Evolutionary conservation across 1,284 basidiomycete species (phyloP).

Genomic region (Leccinum fuscescens): DNA sequence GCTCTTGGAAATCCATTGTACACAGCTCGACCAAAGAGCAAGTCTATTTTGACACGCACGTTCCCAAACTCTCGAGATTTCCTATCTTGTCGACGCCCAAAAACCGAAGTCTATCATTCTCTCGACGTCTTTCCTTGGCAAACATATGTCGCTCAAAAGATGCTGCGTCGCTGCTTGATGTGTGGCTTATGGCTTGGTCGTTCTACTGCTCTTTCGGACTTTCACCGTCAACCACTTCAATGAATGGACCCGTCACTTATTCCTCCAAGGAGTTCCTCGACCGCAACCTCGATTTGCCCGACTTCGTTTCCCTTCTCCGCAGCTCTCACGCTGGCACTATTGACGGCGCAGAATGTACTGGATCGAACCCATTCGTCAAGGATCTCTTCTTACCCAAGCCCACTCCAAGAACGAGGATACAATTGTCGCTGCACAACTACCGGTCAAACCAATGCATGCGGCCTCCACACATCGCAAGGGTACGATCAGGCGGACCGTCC

Average conservation of each 20-base stretch:
- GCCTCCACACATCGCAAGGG: too few relatives aligned
- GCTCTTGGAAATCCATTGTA: conserved; percentile 62
- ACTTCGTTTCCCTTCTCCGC: background rate
- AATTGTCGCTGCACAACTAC: too few relatives aligned
- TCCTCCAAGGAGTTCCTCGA: background rate
- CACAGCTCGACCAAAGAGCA: conserved; percentile 80
- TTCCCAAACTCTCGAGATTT: conserved; percentile 79
- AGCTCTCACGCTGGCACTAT: background rate
- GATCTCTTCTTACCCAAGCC: too few relatives aligned
- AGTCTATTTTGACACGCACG: conserved; percentile 76
- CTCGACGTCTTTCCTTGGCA: too few relatives aligned
- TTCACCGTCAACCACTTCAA: background rate
- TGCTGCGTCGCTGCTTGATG: too few relatives aligned
- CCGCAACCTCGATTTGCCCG: background rate
- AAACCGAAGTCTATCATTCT: conserved; percentile 44
- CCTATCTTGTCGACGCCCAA: conserved; percentile 85
- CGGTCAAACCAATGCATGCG: too few relatives aligned
- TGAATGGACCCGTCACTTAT: background rate
- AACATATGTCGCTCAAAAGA: too few relatives aligned
- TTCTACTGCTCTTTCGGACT: conserved; percentile 78
- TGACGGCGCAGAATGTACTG: too few relatives aligned
- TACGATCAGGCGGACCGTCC: too few relatives aligned
- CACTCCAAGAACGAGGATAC: too few relatives aligned
- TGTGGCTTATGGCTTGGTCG: conserved; percentile 80
- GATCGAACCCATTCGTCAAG: too few relatives aligned